A percentile compares a stretch with the other conserved stretches of the same genome.
Evolutionary conservation across 768 basidiomycete species (phyloP).

Genomic region (Rhodotorula toruloides): DNA sequence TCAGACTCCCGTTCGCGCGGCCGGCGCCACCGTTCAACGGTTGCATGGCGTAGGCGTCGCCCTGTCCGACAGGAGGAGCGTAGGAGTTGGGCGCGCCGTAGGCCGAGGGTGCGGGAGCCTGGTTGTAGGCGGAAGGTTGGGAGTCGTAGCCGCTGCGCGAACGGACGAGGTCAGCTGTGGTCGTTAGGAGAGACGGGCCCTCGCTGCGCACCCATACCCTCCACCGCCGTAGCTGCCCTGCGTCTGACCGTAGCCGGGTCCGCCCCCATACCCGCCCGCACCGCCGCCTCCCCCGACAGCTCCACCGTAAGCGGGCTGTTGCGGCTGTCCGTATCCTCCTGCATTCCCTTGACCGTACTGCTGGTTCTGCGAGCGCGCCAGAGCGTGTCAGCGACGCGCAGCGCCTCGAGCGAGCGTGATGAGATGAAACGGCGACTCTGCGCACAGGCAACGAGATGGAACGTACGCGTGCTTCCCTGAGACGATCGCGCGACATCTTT

Average conservation of each 20-base stretch:
- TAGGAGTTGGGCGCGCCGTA: not conserved
- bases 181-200: too few species aligned
- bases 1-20: constrained; percentile 11
- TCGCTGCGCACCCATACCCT: constrained; percentile 3
- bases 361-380: not conserved
- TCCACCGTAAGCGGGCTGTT: too few species aligned
- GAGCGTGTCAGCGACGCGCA: not conserved
- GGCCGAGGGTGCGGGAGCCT: constrained; percentile 2
- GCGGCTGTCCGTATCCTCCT: too few species aligned
- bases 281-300: too few species aligned
- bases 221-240: constrained; percentile 19
- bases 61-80: not conserved
- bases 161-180: too few species aligned
- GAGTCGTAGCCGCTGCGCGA: constrained; percentile 4
- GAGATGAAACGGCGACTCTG: not conserved
- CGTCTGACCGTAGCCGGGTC: not conserved
- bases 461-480: constrained; percentile 34
- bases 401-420: not conserved
- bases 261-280: constrained; percentile 13
- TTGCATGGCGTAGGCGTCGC: constrained; percentile 31
- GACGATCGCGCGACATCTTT: constrained; percentile 32
- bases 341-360: too few species aligned
- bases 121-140: not conserved
- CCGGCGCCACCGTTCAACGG: constrained; percentile 21
- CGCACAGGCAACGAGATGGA: too few species aligned